phyloP scores from a whole-genome alignment of 169 alveolate genomes.

The Plasmodium yoelii region DNA sequence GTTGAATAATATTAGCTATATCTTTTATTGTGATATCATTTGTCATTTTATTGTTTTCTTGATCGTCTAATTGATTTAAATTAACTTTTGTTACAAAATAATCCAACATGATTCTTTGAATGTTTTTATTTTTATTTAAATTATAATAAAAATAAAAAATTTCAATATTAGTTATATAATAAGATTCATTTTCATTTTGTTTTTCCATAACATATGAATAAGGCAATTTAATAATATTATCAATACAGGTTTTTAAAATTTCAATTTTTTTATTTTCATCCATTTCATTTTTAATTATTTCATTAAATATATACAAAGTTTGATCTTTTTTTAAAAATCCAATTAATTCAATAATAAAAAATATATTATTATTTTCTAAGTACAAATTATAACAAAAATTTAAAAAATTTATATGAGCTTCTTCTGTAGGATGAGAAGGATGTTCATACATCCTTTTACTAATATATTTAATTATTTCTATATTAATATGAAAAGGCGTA shows the following conservation, averaged over 20 bases:
- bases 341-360: conserved; percentile 63
- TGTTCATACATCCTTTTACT: conserved; percentile 36
- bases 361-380: conserved; percentile 53
- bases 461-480: conserved; percentile 68
- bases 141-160: conserved; percentile 72
- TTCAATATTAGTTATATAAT: conserved; percentile 70
- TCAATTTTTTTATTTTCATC: conserved; percentile 71
- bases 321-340: conserved; percentile 67
- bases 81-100: conserved; percentile 75
- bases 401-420: conserved; percentile 33
- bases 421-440: conserved; percentile 24
- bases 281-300: conserved; percentile 59
- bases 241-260: conserved; percentile 41
- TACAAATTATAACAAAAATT: conserved; percentile 67
- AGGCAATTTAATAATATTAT: conserved; percentile 65
- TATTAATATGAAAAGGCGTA: conserved; percentile 50
- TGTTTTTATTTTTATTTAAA: conserved; percentile 68
- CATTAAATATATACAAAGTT: conserved; percentile 63
- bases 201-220: conserved; percentile 49
- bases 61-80: conserved; percentile 35
- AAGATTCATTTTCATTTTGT: conserved; percentile 70
- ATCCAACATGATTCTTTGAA: conserved; percentile 72
- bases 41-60: conserved; percentile 50
- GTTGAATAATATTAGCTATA: conserved; percentile 72
- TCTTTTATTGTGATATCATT: conserved; percentile 74